phyloP scores from a whole-genome alignment of 169 alveolate species.

The Pseudocohnilembus persalinus region DNA sequence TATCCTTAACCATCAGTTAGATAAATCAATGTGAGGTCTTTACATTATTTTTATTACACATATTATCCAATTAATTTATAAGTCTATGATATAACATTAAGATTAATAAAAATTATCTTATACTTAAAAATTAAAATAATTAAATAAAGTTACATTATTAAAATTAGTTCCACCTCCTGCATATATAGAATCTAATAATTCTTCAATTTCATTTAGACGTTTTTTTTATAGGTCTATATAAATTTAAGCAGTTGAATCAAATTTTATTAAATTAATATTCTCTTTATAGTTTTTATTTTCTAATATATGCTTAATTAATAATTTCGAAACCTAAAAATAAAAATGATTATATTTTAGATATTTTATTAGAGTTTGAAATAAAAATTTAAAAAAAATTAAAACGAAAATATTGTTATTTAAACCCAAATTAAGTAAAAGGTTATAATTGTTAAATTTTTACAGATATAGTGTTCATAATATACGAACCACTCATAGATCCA shows the following conservation, averaged over 20 bases:
- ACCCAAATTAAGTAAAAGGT: too few species aligned
- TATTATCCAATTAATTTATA: too few species aligned
- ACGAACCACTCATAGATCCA: slow-evolving; percentile 20
- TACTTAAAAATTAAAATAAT: background rate
- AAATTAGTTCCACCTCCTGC: background rate
- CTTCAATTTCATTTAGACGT: background rate
- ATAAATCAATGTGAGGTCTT: slow-evolving; percentile 5
- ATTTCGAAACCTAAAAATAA: background rate
- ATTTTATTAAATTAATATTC: too few species aligned
- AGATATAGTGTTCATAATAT: background rate
- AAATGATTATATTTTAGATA: too few species aligned
- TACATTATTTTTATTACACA: background rate
- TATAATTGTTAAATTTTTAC: too few species aligned
- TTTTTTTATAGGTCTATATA: background rate
- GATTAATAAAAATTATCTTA: too few species aligned
- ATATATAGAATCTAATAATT: too few species aligned
- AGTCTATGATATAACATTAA: background rate
- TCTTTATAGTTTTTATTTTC: background rate
- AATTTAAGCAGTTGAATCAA: background rate
- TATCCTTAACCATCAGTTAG: slow-evolving; percentile 20
- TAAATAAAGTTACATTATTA: background rate
- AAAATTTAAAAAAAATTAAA: too few species aligned
- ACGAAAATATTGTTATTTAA: too few species aligned
- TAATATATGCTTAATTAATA: background rate
- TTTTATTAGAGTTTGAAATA: too few species aligned